Evolutionary conservation across 805 yeast genomes (phyloP), one percentile per base, ranked within the genome.

Genomic region (Schizosaccharomyces cryophilus): DNA sequence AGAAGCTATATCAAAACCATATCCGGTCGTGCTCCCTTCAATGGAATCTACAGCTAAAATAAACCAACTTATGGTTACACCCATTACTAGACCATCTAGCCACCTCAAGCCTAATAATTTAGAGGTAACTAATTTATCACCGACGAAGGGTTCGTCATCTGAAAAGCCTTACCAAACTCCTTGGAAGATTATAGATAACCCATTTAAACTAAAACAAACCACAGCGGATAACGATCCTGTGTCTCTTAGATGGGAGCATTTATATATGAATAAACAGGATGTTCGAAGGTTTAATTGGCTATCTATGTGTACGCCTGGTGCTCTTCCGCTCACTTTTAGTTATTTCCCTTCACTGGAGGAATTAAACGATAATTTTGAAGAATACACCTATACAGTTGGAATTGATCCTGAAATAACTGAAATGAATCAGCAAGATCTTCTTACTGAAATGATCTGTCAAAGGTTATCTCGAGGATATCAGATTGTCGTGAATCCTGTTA

Each of bases 211-310:
- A 5, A 73, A 79, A 4, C 76, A 77, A 40, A 72, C 77, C 1
- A 83, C 80, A 60, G 72, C 80, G 7, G 72, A 83, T 17, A 76
- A 78, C 11, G 76, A 79, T 62, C 73, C 82, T 7, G 77, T 81
- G n/a, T 81, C 80, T 56, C 90, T 95, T 5, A 78, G 95, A 62
- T 93, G 98, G 98, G 82, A 82, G 62, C 87, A 85, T 70, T 95
- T 88, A 0, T 87, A 87, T 66, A 95, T 97, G 0, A 77, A 83
- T 78, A 61, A 74, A 85, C 61, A 79, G 80, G 66, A 74, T 1
- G 62, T 63, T 42, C 26, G 63, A 31, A 59, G 82, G 17, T 83
- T 89, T 60, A 89, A 89, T 68, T 93, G 99, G 99, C 79, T 87
- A 61, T 89, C 97, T 0, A 75, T 94, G 61, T 83, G 88, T 15